Evolutionary conservation across 2,329 filamentous ascomycete species (phyloP), one percentile per base, ranked within the genome.

Genomic region (Talaromyces marneffei): DNA sequence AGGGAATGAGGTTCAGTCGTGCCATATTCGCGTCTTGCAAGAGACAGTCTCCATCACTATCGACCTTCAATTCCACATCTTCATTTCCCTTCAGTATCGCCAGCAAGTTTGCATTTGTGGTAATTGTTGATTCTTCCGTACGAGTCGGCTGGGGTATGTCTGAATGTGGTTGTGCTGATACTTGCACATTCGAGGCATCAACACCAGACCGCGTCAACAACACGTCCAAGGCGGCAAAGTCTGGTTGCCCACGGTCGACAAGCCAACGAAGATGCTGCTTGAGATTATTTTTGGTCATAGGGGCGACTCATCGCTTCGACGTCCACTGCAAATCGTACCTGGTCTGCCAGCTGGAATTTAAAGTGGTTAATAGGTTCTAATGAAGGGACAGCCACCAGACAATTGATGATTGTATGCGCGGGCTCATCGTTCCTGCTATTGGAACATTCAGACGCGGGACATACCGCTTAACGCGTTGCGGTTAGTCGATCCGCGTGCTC

Each of bases 201-300:
- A 59, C 54, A 61, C 64, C 60, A 48, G 65, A 33, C 53, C 60
- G 44, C 62, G 68, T 70, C 48, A 62, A 55, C 64, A 69, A 67
- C 29, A 68, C 64, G 39, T 69, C 67, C 61, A 75, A 64, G 42
- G 70, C 69, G 29, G 69, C 68, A 57, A 72, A 72, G 10, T 72
- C 66, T 37, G 71, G 70, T 52, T 69, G 72, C 67, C 72, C 73
- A 71, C 72, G 74, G 62, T 71, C 72, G 65, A 80, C 65, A 62
- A 81, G 75, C 79, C 79, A 80, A 71, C 74, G 70, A 62, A 81
- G 72, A 70, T 79, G 77, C 66, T 70, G 66, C 57, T 69, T 68
- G 58, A 81, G 65, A 66, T 81, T 81, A 70, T 78, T 75, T 67
- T 73, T 79, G 71, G 79, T 80, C 79, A 81, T 81, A 74, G 71